Conservation (phyloP, 768 basidiomycete species). For the Phaeotremella skinneri region DNA sequence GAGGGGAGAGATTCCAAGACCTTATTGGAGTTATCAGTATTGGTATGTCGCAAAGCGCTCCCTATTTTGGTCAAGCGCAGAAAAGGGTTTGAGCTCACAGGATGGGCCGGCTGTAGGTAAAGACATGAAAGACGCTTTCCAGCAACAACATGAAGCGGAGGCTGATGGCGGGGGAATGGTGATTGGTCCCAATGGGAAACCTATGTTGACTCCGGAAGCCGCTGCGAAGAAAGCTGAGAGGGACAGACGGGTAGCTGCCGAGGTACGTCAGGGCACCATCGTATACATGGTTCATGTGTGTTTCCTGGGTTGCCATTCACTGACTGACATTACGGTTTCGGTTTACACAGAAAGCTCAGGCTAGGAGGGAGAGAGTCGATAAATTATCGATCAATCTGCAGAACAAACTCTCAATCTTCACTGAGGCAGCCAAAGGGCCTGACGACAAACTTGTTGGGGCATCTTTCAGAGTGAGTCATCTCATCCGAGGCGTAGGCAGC, state of each 20-base stretch:
- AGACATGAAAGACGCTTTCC: constrained; percentile 52
- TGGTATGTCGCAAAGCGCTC: constrained; percentile 31
- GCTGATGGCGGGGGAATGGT: constrained; percentile 30
- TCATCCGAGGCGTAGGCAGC: not conserved
- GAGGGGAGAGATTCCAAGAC: constrained; percentile 48
- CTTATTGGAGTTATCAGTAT: constrained; percentile 49
- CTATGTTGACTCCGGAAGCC: constrained; percentile 45
- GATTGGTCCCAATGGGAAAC: constrained; percentile 40
- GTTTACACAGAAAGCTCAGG: constrained; percentile 34
- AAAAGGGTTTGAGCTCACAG: not conserved
- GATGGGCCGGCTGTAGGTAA: constrained; percentile 21
- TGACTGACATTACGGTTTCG: not conserved
- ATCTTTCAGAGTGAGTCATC: constrained; percentile 47
- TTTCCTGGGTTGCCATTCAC: not conserved
- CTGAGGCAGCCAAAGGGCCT: constrained; percentile 45
- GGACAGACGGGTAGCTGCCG: constrained; percentile 35
- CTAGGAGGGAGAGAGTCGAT: constrained; percentile 46
- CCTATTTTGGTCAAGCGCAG: not conserved
- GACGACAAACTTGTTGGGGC: constrained; percentile 45
- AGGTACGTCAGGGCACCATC: too few relatives aligned
- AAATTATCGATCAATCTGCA: constrained; percentile 46
- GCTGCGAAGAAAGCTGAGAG: constrained; percentile 38
- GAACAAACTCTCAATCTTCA: constrained; percentile 50
- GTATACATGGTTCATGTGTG: too few relatives aligned
- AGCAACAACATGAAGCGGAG: constrained; percentile 47